Evolutionary conservation across 345 rosid genomes (phyloP), one percentile per base, ranked within the genome.

Genomic region (Odontarrhena argentea): DNA sequence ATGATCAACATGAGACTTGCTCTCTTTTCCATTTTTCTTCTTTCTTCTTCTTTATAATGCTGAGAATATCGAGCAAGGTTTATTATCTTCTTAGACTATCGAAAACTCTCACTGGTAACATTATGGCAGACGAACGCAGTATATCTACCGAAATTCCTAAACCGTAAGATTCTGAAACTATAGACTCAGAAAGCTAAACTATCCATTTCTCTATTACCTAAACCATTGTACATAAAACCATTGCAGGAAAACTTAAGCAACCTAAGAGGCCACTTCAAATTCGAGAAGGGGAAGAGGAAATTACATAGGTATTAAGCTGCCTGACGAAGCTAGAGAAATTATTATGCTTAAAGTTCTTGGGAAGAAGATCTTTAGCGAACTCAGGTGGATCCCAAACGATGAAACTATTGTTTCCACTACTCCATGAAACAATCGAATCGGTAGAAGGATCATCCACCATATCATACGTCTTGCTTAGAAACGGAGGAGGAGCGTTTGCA

Each of bases 241-340:
- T 3, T 3, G 48, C 43, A 60, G 44, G 22, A 18, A 69, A 15
- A 34, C 43, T 15, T 28, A 58, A 13, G 35, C 35, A 58, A 3
- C 47, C 12, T 12, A 35, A 12, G 24, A 24, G 11, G 30, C 6
- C 1, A 30, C 40, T 50, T 50, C 15, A 15, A 38, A 8, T 11
- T 7, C 0, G 34, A 66, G 28, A 55, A 37, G 9, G 45, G 46
- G 5, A 56, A 42, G 50, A 11, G 13, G 15, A 6, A 9, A 47
- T 63, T 82, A 92, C 96, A 40, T 92, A 92, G 40, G 98, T 92
- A 67, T 92, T 91, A 1, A 91, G 81, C 77, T 91, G 96, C 60
- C 96, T 74, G 41, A 90, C 97, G 77, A 90, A 90, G 83, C 97
- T 88, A 65, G 97, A 86, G 81, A 91, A 92, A 60, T 92, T 89